These are phyloP conservation scores for Adansonia gregorii DNA, from an alignment of 441 rosid species.

Conservation along the genomic window DNA sequence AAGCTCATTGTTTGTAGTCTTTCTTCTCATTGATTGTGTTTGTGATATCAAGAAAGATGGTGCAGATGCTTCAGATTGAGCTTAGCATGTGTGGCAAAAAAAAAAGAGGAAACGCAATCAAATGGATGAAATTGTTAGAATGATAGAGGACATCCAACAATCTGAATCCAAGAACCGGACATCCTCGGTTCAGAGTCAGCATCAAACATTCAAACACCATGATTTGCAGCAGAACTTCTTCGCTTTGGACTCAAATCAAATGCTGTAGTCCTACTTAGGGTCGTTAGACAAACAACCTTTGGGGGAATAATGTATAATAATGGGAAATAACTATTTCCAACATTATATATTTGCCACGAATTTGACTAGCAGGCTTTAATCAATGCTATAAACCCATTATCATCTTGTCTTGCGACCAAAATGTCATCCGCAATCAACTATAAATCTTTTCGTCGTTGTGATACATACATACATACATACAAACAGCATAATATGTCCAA, in stretches of 20 bases:
- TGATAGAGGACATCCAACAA: constrained; percentile 63
- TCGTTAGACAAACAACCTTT: neutral
- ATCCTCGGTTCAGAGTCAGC: constrained; percentile 52
- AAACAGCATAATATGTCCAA: neutral
- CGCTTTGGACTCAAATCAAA: neutral
- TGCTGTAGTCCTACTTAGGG: constrained; percentile 2
- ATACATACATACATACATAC: no score
- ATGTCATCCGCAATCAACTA: neutral
- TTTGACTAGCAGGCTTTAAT: neutral
- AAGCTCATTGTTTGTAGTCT: neutral
- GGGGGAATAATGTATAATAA: neutral
- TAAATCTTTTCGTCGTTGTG: neutral
- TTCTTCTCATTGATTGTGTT: neutral
- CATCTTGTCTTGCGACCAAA: neutral
- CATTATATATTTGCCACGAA: neutral
- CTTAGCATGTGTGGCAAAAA: constrained; percentile 52
- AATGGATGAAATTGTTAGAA: constrained; percentile 51
- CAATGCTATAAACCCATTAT: neutral
- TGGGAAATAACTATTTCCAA: constrained; percentile 14
- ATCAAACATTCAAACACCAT: constrained; percentile 60
- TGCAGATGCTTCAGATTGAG: constrained; percentile 67
- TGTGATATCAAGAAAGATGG: constrained; percentile 39
- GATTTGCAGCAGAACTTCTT: constrained; percentile 20
- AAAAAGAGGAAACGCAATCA: constrained; percentile 49
- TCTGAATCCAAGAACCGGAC: constrained; percentile 52